phyloP scores from a whole-genome alignment of 495 filamentous ascomycete species.

The Aspergillus bertholletiae region DNA sequence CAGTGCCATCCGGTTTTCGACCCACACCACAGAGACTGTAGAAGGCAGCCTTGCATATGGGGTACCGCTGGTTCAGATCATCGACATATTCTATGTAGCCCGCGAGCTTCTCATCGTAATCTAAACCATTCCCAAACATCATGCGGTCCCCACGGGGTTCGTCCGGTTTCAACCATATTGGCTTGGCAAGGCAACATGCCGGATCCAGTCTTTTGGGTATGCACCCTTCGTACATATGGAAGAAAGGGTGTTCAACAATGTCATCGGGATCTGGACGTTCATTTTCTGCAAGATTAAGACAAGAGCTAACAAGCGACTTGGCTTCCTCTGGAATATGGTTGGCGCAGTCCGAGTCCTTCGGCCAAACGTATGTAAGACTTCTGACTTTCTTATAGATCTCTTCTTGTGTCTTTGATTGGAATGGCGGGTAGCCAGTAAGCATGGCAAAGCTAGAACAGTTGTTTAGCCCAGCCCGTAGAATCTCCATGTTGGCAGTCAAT shows the following conservation, averaged over 20 bases:
- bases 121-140: slow-evolving; percentile 41
- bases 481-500: neutral
- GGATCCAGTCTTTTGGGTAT: slow-evolving; percentile 48
- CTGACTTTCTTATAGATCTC: slow-evolving; percentile 79
- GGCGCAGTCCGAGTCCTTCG: slow-evolving; percentile 46
- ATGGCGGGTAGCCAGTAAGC: slow-evolving; percentile 85
- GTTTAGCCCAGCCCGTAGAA: slow-evolving; percentile 6
- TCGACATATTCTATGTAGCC: slow-evolving; percentile 39
- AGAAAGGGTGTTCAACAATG: slow-evolving; percentile 80
- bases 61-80: slow-evolving; percentile 37
- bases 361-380: slow-evolving; percentile 74
- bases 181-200: slow-evolving; percentile 36
- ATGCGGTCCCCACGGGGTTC: slow-evolving; percentile 48
- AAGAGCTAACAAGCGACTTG: slow-evolving; percentile 73
- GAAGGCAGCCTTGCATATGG: slow-evolving; percentile 42
- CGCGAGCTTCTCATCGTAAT: slow-evolving; percentile 41
- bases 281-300: slow-evolving; percentile 70
- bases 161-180: slow-evolving; percentile 40
- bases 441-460: slow-evolving; percentile 67
- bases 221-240: slow-evolving; percentile 58
- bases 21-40: slow-evolving; percentile 52
- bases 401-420: slow-evolving; percentile 80
- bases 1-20: slow-evolving; percentile 38
- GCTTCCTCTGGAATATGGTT: slow-evolving; percentile 56
- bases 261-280: slow-evolving; percentile 72